Percentiles rank a stretch among this genome's conserved stretches.
phyloP scores from a whole-genome alignment of 1,284 basidiomycete species.

The Butyriboletus appendiculatus region DNA sequence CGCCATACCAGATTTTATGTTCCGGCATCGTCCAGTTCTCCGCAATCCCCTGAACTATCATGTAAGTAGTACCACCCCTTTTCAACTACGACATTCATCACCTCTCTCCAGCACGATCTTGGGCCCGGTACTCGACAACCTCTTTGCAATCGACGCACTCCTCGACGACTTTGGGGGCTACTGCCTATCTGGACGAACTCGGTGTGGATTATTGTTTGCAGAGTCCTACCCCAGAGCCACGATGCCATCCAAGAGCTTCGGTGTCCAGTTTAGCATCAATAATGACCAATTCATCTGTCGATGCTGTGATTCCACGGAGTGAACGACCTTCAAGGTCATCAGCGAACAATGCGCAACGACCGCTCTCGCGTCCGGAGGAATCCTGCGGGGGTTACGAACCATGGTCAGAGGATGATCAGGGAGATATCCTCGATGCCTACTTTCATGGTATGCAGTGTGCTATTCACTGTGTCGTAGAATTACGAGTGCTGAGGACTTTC shows the following conservation, averaged over 20 bases:
- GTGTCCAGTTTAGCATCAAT: slow-evolving; percentile 61
- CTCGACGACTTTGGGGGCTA: slow-evolving; percentile 17
- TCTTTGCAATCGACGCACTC: slow-evolving; percentile 28
- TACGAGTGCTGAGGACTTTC: slow-evolving; percentile 8
- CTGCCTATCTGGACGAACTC: slow-evolving; percentile 39
- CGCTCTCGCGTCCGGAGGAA: slow-evolving; percentile 19
- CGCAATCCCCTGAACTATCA: slow-evolving; percentile 7
- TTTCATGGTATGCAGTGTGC: slow-evolving; percentile 42
- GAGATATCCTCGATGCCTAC: slow-evolving; percentile 50
- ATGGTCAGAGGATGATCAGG: slow-evolving; percentile 32
- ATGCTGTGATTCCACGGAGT: slow-evolving; percentile 51
- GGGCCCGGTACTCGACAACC: slow-evolving; percentile 20
- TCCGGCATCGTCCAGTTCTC: slow-evolving; percentile 7
- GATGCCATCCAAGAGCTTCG: slow-evolving; percentile 43
- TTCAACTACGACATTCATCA: neutral
- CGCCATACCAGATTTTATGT: slow-evolving; percentile 23
- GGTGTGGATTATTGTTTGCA: slow-evolving; percentile 46
- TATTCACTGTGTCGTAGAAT: neutral
- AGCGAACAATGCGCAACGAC: slow-evolving; percentile 5
- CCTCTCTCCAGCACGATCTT: slow-evolving; percentile 17
- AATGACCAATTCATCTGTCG: slow-evolving; percentile 55
- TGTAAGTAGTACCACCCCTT: slow-evolving; percentile 12
- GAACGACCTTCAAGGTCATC: slow-evolving; percentile 12
- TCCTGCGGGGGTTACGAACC: slow-evolving; percentile 36
- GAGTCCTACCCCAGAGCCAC: slow-evolving; percentile 34